Evolutionary conservation across 108 stramenopile genomes (phyloP), one percentile per base, ranked within the genome.

Genomic region (Skeletonema marinoi): DNA sequence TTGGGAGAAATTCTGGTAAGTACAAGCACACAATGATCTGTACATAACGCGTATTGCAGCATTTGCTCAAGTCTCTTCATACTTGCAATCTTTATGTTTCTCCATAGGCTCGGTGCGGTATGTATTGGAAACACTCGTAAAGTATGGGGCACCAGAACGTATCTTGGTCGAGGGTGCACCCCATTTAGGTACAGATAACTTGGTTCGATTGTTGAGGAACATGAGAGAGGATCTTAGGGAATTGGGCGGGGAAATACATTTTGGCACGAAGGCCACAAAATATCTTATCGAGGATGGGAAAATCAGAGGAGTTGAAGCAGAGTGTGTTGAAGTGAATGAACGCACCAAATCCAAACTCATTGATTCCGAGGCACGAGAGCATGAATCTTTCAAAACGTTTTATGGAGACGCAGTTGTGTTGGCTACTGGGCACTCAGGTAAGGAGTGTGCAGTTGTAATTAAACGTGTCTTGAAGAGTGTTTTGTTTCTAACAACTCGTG

Each of bases 111-210:
- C 41, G 31, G 95, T 96, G 3, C 85, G 97, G 19, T 84, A 58
- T 71, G 94, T 97, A 0, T 75, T 98, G 59, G 86, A 92, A 68
- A 90, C 87, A 7, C 78, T 98, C 6, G 97, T 98, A 3, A 77
- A 87, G 70, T 91, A 85, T 78, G 97, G 97, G 32, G 97, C 97
- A 2, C 96, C 96, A 8, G 63, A 82, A 60, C 78, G 80, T 13
- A 98, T 98, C 65, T 73, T 98, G 60, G 84, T 93, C 42, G 92
- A 96, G 61, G 97, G 97, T 17, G 86, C 93, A 44, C 97, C 97
- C 14, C 96, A 98, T 77, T 86, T 98, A 29, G 97, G 97, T 32
- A 98, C 97, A 11, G 98, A 98, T 77, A 92, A 94, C 80, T 72
- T 98, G 32, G 96, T 98, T 2, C 78, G 88, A 58, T 72, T 98